phyloP scores from a whole-genome alignment of 495 filamentous ascomycete genomes.

The Neurospora sp. region DNA sequence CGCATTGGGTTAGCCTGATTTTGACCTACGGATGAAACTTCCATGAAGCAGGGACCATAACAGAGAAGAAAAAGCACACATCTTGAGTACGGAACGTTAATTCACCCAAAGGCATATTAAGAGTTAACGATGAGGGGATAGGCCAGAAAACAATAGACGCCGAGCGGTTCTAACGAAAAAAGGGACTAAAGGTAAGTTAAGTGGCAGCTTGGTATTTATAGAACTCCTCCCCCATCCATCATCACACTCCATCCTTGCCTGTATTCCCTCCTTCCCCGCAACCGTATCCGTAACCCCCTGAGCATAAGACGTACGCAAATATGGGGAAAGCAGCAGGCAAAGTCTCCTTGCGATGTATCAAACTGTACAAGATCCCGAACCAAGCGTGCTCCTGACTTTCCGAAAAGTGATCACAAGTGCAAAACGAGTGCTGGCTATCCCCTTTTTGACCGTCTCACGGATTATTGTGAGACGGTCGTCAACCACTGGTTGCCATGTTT shows the following conservation, averaged over 20 bases:
- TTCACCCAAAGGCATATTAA: background rate
- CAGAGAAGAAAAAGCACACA: background rate
- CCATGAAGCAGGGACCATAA: background rate
- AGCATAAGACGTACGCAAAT: background rate
- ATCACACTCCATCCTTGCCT: background rate
- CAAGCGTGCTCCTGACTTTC: slow-evolving; percentile 39
- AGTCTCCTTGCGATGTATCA: slow-evolving; percentile 32
- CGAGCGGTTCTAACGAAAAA: background rate
- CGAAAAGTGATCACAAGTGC: slow-evolving; percentile 29
- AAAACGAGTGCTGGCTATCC: slow-evolving; percentile 23
- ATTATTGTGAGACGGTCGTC: slow-evolving; percentile 27
- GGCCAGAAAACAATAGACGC: background rate
- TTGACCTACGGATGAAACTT: too few species aligned
- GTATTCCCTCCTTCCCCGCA: background rate
- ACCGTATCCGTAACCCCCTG: background rate
- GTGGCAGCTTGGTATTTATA: background rate
- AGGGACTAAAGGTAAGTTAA: background rate
- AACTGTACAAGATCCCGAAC: slow-evolving; percentile 40
- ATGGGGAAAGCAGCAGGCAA: slow-evolving; percentile 16
- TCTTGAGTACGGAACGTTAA: background rate
- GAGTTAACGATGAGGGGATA: background rate
- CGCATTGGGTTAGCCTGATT: too few species aligned
- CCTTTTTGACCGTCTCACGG: slow-evolving; percentile 13
- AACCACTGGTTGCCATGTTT: slow-evolving; percentile 29
- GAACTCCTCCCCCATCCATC: background rate